A percentile compares a stretch with the other conserved stretches of the same genome.
These are phyloP conservation scores for Alternaria brassicae DNA, from an alignment of 2,329 filamentous ascomycete genomes.

Conservation along the genomic window DNA sequence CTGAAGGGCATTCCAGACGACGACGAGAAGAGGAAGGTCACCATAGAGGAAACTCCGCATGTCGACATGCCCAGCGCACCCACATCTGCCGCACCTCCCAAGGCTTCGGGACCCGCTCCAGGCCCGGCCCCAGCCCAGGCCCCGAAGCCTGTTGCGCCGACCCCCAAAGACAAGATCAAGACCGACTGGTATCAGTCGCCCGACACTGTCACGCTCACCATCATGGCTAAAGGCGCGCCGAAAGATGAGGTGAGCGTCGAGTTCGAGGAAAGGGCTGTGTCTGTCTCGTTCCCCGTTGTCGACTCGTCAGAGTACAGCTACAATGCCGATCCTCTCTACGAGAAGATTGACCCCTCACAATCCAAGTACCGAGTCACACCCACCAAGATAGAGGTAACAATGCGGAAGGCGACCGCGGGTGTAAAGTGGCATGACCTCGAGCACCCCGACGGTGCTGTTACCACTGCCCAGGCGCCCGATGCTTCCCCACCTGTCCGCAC, in stretches of 20 bases:
- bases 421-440: conserved; percentile 73
- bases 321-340: conserved; percentile 71
- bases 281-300: conserved; percentile 65
- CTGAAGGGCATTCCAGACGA: conserved; percentile 58
- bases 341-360: conserved; percentile 65
- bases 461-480: conserved; percentile 15
- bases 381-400: conserved; percentile 79
- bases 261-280: conserved; percentile 59
- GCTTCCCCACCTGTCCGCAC: conserved; percentile 27
- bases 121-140: conserved; percentile 26
- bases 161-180: conserved; percentile 65
- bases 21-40: conserved; percentile 54
- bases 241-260: conserved; percentile 64
- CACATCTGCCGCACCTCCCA: conserved; percentile 23
- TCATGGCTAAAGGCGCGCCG: conserved; percentile 70
- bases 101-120: conserved; percentile 4
- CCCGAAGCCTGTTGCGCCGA: conserved; percentile 43
- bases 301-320: conserved; percentile 65
- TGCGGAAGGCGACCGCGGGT: conserved; percentile 71
- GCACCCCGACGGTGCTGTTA: conserved; percentile 32
- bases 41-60: conserved; percentile 60
- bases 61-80: conserved; percentile 54
- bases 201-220: conserved; percentile 66
- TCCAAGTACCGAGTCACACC: conserved; percentile 72
- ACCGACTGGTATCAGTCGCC: conserved; percentile 73